A percentile compares a stretch with the other conserved stretches of the same genome.
Evolutionary conservation across 176 grass and related monocot genomes (phyloP).

Genomic region (Oryza longistaminata): DNA sequence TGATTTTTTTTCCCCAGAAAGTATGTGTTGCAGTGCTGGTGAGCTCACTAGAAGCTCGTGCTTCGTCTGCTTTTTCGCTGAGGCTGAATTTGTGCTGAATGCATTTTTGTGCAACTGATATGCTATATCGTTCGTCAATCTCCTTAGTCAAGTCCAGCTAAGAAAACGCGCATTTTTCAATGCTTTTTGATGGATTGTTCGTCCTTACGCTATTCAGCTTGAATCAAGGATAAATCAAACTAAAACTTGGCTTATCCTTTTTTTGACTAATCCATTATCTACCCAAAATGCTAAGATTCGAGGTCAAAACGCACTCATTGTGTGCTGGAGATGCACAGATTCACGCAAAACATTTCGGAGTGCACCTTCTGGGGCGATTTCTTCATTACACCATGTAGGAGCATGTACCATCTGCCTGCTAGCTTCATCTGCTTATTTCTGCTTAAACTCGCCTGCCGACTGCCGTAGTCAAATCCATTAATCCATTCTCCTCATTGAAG

Average conservation of each 20-base stretch:
- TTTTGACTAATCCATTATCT: not conserved
- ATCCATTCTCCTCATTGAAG: constrained; percentile 25
- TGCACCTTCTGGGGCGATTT: not conserved
- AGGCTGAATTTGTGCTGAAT: too few relatives aligned
- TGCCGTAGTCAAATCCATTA: constrained; percentile 21
- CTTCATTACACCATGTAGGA: not conserved
- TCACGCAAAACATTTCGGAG: not conserved
- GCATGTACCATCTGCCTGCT: not conserved
- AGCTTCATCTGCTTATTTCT: not conserved
- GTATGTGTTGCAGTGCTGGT: not conserved
- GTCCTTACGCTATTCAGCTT: not conserved
- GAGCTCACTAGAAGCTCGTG: not conserved
- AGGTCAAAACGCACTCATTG: not conserved
- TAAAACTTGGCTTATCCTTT: not conserved
- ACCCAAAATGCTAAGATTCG: not conserved
- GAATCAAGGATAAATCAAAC: not conserved
- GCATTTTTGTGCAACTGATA: too few relatives aligned
- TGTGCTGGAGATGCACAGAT: not conserved
- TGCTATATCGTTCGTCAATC: not conserved
- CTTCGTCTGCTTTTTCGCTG: not conserved
- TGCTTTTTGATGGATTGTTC: not conserved
- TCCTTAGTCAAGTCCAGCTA: not conserved
- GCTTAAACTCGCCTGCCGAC: not conserved
- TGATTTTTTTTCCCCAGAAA: not conserved
- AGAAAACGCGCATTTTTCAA: rapidly evolving